Conservation (phyloP, 1,139 yeast genomes). For the Geotrichum reessii region DNA sequence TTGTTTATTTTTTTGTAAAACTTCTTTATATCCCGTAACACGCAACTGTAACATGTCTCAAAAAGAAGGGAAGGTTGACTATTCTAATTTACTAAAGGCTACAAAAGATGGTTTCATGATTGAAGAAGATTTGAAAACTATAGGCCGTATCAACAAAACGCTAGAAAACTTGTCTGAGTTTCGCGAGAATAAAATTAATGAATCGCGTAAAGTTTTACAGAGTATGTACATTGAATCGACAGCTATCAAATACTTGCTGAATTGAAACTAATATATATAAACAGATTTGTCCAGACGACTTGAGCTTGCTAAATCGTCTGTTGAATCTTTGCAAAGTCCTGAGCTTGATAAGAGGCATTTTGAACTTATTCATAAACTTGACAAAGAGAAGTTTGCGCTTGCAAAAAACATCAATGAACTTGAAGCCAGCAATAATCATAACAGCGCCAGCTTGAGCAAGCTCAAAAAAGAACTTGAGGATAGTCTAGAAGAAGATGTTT, state of each 20-base stretch:
- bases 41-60: background rate
- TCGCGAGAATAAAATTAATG: constrained; percentile 33
- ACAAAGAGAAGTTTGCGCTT: constrained; percentile 47
- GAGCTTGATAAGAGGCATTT: constrained; percentile 29
- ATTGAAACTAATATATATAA: background rate
- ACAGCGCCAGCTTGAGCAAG: constrained; percentile 42
- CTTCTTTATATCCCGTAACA: background rate
- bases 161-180: constrained; percentile 34
- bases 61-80: constrained; percentile 37
- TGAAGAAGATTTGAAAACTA: constrained; percentile 48
- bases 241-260: background rate
- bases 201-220: constrained; percentile 30
- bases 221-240: constrained; percentile 17
- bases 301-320: constrained; percentile 30
- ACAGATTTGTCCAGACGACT: constrained; percentile 30
- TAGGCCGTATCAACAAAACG: constrained; percentile 46
- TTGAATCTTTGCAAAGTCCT: constrained; percentile 34
- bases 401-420: constrained; percentile 56
- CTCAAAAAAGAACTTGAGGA: constrained; percentile 41
- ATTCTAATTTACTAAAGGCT: constrained; percentile 40
- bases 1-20: background rate
- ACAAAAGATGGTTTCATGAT: constrained; percentile 48
- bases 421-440: constrained; percentile 47
- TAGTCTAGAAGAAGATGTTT: constrained; percentile 33
- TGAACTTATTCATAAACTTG: constrained; percentile 36